These are phyloP conservation scores for Ensete ventricosum DNA, from an alignment of 176 grass and related monocot species.

Conservation along the genomic window DNA sequence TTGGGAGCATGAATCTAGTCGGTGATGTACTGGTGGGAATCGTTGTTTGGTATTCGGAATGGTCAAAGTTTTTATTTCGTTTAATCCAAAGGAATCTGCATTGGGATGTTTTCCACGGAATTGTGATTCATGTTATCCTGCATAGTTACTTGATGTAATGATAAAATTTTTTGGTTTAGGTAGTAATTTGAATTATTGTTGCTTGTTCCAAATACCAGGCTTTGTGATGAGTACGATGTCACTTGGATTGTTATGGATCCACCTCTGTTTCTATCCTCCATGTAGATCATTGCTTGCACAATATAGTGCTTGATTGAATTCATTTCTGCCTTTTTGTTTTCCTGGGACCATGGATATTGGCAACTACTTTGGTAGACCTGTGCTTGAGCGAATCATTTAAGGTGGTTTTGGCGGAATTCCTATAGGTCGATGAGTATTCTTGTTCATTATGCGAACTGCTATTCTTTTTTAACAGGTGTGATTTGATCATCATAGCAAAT, in stretches of 20 bases:
- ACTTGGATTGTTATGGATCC: not conserved
- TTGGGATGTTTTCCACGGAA: not conserved
- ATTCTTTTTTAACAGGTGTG: constrained; percentile 42
- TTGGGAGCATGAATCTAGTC: not conserved
- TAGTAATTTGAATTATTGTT: no score
- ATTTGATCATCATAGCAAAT: constrained; percentile 78
- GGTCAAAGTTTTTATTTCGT: not conserved
- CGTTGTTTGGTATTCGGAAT: not conserved
- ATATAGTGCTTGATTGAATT: not conserved
- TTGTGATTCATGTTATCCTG: not conserved
- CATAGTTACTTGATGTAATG: no score
- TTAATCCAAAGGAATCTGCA: not conserved
- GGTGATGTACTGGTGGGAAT: not conserved
- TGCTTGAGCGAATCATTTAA: not conserved
- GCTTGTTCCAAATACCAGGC: no score
- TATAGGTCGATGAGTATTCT: not conserved
- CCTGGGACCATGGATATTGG: not conserved
- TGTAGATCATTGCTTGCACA: not conserved
- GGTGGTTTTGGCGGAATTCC: not conserved
- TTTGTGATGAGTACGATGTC: not conserved
- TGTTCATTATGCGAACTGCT: not conserved
- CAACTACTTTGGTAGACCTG: not conserved
- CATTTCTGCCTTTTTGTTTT: not conserved
- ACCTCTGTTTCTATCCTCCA: not conserved
- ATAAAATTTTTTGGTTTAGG: no score